Evolutionary conservation across 2,329 filamentous ascomycete species (phyloP).

Genomic region (Zymoseptoria ardabiliae): DNA sequence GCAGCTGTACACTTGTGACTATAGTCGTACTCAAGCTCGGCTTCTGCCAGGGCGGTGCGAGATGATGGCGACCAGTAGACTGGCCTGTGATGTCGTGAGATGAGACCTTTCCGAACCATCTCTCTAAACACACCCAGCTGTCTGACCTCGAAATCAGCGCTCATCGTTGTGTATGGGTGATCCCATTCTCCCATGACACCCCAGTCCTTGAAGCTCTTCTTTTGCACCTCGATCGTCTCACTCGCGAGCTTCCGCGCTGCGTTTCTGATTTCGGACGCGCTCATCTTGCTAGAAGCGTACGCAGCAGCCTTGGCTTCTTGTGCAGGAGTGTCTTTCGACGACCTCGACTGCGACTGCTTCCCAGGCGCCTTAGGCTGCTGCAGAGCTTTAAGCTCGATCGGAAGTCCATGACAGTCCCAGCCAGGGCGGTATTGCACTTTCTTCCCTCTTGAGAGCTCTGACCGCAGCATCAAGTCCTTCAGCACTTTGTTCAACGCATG

Average conservation of each 20-base stretch:
- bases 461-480: constrained; percentile 85
- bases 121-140: constrained; percentile 69
- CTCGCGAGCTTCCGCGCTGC: constrained; percentile 59
- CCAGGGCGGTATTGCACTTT: constrained; percentile 78
- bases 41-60: constrained; percentile 70
- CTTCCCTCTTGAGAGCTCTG: constrained; percentile 69
- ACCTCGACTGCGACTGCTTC: constrained; percentile 28
- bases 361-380: constrained; percentile 42
- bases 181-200: constrained; percentile 79
- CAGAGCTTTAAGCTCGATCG: constrained; percentile 93
- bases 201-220: constrained; percentile 64
- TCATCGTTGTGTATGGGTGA: constrained; percentile 70
- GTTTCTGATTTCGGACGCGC: constrained; percentile 52
- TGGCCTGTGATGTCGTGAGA: constrained; percentile 72
- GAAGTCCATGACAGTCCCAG: constrained; percentile 96
- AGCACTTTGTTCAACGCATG: constrained; percentile 96
- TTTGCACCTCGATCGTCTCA: constrained; percentile 64
- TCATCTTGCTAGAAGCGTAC: constrained; percentile 29
- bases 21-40: constrained; percentile 77
- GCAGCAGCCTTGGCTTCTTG: constrained; percentile 26
- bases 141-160: constrained; percentile 62
- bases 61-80: constrained; percentile 84
- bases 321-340: constrained; percentile 29
- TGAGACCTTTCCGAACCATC: constrained; percentile 65
- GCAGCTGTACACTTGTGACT: constrained; percentile 64